phyloP scores from a whole-genome alignment of 2,329 filamentous ascomycete genomes.

The Ceratocystis cubensis region DNA sequence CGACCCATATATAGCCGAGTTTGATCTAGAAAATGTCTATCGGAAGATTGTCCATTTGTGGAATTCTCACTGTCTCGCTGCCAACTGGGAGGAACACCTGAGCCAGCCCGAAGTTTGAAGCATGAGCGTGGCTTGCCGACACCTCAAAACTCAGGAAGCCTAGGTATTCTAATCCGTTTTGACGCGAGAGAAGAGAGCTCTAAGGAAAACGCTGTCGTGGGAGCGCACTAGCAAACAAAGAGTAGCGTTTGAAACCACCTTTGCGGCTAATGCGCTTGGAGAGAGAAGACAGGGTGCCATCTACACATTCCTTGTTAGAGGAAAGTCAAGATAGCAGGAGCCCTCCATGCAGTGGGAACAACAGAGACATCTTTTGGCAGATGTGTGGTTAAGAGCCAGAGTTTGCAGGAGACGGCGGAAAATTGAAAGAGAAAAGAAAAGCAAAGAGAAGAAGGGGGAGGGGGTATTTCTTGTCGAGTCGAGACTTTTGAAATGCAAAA shows the following conservation, averaged over 20 bases:
- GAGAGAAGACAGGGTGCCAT: not conserved
- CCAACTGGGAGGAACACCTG: not conserved
- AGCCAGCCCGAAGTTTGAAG: not conserved
- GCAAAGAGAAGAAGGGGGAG: not conserved
- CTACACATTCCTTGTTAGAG: not conserved
- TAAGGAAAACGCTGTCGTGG: not conserved
- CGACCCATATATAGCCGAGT: not conserved
- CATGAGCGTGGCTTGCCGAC: constrained; percentile 13
- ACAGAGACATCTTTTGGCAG: constrained; percentile 11
- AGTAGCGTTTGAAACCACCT: not conserved
- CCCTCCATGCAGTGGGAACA: not conserved
- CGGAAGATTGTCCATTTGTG: constrained; percentile 2
- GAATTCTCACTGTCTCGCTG: constrained; percentile 2
- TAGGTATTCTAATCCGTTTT: too few species aligned
- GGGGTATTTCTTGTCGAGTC: constrained; percentile 2
- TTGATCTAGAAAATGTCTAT: not conserved
- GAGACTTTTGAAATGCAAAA: constrained; percentile 7
- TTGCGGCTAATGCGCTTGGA: not conserved
- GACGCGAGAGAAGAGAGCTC: not conserved
- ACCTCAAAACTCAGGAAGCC: not conserved
- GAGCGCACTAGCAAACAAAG: not conserved
- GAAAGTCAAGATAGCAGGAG: not conserved
- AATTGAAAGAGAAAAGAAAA: constrained; percentile 16
- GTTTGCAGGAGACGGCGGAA: constrained; percentile 6
- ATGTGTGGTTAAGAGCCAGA: constrained; percentile 13